Evolutionary conservation across 371 early-diverging fungal genomes (phyloP).

Genomic region (Nematocida minor): DNA sequence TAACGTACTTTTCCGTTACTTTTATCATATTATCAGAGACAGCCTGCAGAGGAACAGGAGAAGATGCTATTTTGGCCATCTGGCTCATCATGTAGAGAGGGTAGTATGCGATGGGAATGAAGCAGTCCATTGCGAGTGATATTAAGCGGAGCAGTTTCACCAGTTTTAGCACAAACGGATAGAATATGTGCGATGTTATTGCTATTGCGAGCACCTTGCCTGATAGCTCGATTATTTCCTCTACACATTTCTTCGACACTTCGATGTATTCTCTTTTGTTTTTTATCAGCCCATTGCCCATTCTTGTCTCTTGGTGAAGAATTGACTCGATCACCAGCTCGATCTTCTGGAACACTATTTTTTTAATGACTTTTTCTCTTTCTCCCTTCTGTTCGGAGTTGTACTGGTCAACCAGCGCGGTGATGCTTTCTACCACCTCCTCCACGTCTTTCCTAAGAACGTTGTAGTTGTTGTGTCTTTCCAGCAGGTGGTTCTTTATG

Average conservation of each 20-base stretch:
- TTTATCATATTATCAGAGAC: conserved; percentile 5
- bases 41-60: conserved; percentile 10
- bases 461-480: not conserved
- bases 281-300: not conserved
- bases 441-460: not conserved
- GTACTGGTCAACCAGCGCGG: not conserved
- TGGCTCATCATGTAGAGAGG: conserved; percentile 32
- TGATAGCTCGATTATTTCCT: not conserved
- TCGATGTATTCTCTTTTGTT: conserved; percentile 6
- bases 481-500: not conserved
- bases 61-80: not conserved
- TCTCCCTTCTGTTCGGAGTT: not conserved
- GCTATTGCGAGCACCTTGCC: conserved; percentile 11
- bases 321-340: not conserved
- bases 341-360: not conserved
- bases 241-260: not conserved
- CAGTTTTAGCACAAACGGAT: conserved; percentile 20
- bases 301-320: conserved; percentile 9
- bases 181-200: not conserved
- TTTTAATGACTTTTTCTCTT: conserved; percentile 28
- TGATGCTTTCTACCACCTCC: not conserved
- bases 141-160: not conserved
- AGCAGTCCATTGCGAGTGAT: not conserved
- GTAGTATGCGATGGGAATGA: conserved; percentile 36
- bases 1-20: conserved; percentile 23